These are phyloP conservation scores for Herpetospermum pedunculosum DNA, from an alignment of 306 rosid species.

Conservation along the genomic window DNA sequence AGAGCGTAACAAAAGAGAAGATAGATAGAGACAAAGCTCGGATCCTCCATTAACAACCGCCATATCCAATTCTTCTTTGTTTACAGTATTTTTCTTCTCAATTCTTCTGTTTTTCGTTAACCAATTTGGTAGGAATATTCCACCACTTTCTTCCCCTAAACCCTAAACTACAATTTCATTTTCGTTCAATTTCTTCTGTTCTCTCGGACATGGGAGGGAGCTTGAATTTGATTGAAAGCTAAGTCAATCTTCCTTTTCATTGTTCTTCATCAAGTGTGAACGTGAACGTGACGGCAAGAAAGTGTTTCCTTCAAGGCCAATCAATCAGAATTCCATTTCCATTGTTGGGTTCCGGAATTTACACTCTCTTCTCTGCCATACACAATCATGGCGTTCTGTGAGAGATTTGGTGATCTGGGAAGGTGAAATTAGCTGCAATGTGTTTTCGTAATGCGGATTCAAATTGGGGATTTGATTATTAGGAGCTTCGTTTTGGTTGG, in stretches of 20 bases:
- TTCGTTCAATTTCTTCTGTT: background rate
- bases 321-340: conserved; percentile 60
- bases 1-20: conserved; percentile 8
- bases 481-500: conserved; percentile 23
- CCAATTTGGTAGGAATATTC: background rate
- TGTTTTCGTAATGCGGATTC: conserved; percentile 29
- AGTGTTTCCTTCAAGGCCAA: conserved; percentile 52
- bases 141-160: conserved; percentile 14
- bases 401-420: conserved; percentile 22
- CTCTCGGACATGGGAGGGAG: conserved; percentile 16
- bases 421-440: conserved; percentile 8
- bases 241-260: conserved; percentile 28
- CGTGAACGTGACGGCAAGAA: conserved; percentile 41
- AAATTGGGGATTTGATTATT: conserved; percentile 16
- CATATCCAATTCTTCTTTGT: conserved; percentile 12
- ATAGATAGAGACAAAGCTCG: conserved; percentile 41
- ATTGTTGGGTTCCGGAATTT: conserved; percentile 44
- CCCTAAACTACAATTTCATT: background rate
- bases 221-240: conserved; percentile 68
- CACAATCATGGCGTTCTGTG: conserved; percentile 20
- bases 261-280: conserved; percentile 30
- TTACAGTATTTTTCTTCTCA: background rate
- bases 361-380: conserved; percentile 37
- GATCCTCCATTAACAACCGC: conserved; percentile 28
- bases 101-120: background rate